phyloP scores from a whole-genome alignment of 805 yeast genomes.

The Jamesozyma piceae region DNA sequence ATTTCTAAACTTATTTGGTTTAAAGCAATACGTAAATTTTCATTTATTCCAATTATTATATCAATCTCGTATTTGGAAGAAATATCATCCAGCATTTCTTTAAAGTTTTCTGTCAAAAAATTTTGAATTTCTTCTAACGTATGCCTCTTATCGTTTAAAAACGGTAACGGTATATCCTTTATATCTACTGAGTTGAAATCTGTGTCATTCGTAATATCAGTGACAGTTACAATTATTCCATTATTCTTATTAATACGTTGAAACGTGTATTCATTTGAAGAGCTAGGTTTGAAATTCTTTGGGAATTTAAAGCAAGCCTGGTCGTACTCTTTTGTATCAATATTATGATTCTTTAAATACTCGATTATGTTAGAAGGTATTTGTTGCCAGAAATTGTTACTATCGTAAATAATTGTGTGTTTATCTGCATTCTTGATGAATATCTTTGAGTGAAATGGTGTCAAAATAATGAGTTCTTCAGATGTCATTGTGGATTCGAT shows the following conservation, averaged over 20 bases:
- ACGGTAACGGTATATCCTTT: not conserved
- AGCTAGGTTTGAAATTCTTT: not conserved
- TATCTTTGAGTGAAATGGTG: not conserved
- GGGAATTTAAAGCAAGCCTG: not conserved
- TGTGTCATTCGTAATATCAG: not conserved
- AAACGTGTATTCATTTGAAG: not conserved
- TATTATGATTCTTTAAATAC: not conserved
- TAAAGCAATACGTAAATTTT: not conserved
- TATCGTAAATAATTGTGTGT: not conserved
- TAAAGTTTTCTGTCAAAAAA: not conserved
- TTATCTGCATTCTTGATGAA: not conserved
- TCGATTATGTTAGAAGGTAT: not conserved
- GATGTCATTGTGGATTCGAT: not conserved
- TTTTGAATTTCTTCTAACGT: not conserved
- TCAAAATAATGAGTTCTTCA: not conserved
- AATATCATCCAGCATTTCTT: conserved; percentile 1
- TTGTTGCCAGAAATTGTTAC: not conserved
- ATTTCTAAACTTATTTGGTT: conserved; percentile 3
- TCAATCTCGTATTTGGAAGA: conserved; percentile 3
- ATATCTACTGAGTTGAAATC: not conserved
- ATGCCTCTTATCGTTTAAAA: not conserved
- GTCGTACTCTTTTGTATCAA: not conserved
- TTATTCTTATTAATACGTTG: not conserved
- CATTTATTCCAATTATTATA: not conserved
- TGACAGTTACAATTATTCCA: not conserved